These are phyloP conservation scores for Noccaea bulbosa DNA, from an alignment of 345 rosid genomes.

Conservation along the genomic window DNA sequence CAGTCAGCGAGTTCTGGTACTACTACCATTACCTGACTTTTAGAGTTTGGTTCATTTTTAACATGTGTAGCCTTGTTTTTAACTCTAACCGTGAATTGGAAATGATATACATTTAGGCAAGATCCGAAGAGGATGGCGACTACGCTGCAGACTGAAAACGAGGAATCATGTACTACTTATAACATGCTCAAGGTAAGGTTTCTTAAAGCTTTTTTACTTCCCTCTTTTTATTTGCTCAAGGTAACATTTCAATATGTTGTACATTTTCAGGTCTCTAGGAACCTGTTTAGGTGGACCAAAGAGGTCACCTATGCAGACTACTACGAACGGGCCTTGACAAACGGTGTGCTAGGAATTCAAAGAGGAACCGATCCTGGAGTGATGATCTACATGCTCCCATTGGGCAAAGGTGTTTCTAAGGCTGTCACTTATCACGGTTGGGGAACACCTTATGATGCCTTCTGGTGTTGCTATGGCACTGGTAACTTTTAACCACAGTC, in stretches of 20 bases:
- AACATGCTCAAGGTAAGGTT: slow-evolving; percentile 87
- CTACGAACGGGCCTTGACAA: slow-evolving; percentile 86
- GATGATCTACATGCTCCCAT: slow-evolving; percentile 98
- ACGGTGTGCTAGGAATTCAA: slow-evolving; percentile 90
- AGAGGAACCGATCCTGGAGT: slow-evolving; percentile 88
- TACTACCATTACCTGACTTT: slow-evolving; percentile 44
- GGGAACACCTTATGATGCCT: slow-evolving; percentile 73
- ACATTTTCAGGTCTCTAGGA: slow-evolving; percentile 73
- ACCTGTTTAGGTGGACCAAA: slow-evolving; percentile 91
- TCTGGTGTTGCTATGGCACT: slow-evolving; percentile 99
- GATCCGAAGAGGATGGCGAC: slow-evolving; percentile 81
- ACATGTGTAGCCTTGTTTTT: slow-evolving; percentile 3
- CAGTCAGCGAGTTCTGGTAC: slow-evolving; percentile 83
- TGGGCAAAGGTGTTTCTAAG: slow-evolving; percentile 73
- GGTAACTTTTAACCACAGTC: slow-evolving; percentile 47
- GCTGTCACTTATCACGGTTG: slow-evolving; percentile 76
- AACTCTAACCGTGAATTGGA: slow-evolving; percentile 18
- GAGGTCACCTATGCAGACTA: slow-evolving; percentile 89
- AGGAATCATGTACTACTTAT: slow-evolving; percentile 94
- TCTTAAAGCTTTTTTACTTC: too few relatives aligned
- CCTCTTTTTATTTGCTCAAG: not conserved
- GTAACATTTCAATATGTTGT: not conserved
- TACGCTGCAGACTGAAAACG: slow-evolving; percentile 65
- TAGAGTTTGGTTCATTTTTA: slow-evolving; percentile 3
- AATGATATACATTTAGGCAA: slow-evolving; percentile 53